Evolutionary conservation across 768 basidiomycete species (phyloP).

Genomic region (Lentinus brumalis): DNA sequence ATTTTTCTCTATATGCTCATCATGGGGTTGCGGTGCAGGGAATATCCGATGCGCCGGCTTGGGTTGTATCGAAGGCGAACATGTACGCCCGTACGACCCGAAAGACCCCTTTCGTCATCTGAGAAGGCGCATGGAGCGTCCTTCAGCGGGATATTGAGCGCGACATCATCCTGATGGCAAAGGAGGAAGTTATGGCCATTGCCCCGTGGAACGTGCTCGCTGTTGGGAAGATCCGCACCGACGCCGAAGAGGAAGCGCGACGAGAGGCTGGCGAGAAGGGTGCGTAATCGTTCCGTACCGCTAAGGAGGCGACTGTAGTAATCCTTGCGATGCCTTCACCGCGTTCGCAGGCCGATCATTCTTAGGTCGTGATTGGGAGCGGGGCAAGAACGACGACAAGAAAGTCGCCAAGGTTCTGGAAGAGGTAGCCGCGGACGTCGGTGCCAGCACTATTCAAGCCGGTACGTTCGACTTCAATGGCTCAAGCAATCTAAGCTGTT

Average conservation of each 20-base stretch:
- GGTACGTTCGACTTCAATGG: neutral
- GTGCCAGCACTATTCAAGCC: conserved; percentile 24
- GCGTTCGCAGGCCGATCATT: conserved; percentile 38
- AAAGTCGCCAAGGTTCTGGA: conserved; percentile 47
- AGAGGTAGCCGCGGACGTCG: conserved; percentile 50
- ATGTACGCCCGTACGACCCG: conserved; percentile 38
- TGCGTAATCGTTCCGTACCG: conserved; percentile 28
- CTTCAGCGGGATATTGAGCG: conserved; percentile 41
- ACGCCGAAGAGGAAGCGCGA: conserved; percentile 36
- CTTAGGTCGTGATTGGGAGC: conserved; percentile 39
- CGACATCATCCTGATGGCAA: conserved; percentile 38
- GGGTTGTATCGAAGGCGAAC: conserved; percentile 37
- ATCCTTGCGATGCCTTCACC: conserved; percentile 41
- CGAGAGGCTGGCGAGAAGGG: conserved; percentile 36
- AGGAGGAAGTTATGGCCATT: conserved; percentile 34
- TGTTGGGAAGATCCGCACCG: conserved; percentile 41
- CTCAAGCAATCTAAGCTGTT: neutral
- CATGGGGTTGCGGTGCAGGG: conserved; percentile 8
- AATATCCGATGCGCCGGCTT: conserved; percentile 34
- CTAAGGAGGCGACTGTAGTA: conserved; percentile 31
- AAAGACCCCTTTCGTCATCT: conserved; percentile 43
- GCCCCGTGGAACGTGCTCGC: conserved; percentile 45
- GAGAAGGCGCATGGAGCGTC: conserved; percentile 37
- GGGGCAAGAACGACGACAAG: conserved; percentile 44
- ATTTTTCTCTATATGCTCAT: too few species aligned